A percentile compares a stretch with the other conserved stretches of the same genome.
Evolutionary conservation across 139 green algal species (phyloP).

Genomic region (Tetradesmus obliquus): DNA sequence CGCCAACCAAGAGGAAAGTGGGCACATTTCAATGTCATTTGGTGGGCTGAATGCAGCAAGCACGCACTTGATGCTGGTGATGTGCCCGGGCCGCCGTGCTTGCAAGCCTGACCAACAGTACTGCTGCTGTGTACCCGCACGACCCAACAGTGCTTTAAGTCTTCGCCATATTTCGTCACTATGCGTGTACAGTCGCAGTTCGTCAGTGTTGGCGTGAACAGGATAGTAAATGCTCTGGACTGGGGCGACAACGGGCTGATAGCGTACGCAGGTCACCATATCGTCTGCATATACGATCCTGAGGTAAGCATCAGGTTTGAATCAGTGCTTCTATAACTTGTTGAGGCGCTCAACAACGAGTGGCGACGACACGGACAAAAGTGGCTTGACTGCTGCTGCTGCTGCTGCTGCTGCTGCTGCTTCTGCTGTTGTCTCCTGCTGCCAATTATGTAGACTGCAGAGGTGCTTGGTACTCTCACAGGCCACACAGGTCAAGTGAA

Average conservation of each 20-base stretch:
- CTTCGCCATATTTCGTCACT: neutral
- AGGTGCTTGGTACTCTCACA: constrained; percentile 69
- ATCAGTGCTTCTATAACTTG: neutral
- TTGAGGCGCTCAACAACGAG: neutral
- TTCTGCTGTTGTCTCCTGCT: neutral
- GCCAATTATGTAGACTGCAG: constrained; percentile 54
- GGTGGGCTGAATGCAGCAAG: neutral
- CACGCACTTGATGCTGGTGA: neutral
- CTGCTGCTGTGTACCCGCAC: neutral
- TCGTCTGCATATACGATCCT: constrained; percentile 77
- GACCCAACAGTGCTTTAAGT: neutral
- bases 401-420: neutral
- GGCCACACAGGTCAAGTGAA: constrained; percentile 83
- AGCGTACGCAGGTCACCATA: constrained; percentile 76
- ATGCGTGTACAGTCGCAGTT: constrained; percentile 50
- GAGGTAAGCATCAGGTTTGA: constrained; percentile 53
- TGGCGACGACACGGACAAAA: neutral
- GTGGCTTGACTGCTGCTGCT: neutral
- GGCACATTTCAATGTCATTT: no score
- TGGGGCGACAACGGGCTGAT: constrained; percentile 78
- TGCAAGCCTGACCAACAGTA: neutral
- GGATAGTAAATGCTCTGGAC: constrained; percentile 64
- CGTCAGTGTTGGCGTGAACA: constrained; percentile 76
- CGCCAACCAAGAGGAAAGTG: no score
- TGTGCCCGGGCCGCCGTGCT: neutral